These are phyloP conservation scores for Starmerella geochares DNA, from an alignment of 805 yeast species.

Conservation along the genomic window DNA sequence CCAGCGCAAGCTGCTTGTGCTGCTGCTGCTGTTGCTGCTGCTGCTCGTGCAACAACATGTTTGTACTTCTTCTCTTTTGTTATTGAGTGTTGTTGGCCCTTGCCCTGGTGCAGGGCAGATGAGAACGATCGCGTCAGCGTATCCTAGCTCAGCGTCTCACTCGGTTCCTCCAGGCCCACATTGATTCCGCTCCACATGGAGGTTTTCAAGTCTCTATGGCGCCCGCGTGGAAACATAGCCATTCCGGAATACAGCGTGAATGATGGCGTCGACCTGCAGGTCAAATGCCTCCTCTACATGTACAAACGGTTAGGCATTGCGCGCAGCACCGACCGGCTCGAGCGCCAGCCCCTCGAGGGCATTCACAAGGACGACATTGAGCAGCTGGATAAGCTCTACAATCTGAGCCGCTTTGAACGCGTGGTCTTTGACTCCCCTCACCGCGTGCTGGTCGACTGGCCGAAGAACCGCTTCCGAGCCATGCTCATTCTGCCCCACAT, in stretches of 20 bases:
- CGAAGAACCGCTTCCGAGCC: conserved; percentile 56
- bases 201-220: conserved; percentile 32
- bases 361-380: conserved; percentile 26
- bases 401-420: conserved; percentile 37
- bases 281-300: conserved; percentile 49
- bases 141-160: not conserved
- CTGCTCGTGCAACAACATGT: no score
- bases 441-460: conserved; percentile 55
- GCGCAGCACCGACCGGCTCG: conserved; percentile 15
- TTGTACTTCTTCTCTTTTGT: not conserved
- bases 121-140: conserved; percentile 3
- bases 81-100: not conserved
- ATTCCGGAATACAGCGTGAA: conserved; percentile 43
- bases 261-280: conserved; percentile 53
- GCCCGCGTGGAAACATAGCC: conserved; percentile 32
- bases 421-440: conserved; percentile 46
- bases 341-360: conserved; percentile 19
- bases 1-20: no score
- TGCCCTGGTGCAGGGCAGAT: not conserved
- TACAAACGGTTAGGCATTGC: conserved; percentile 37
- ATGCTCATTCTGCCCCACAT: conserved; percentile 44
- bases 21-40: no score
- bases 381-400: conserved; percentile 49
- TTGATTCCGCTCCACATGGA: conserved; percentile 22
- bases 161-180: not conserved